Conservation (phyloP, 108 stramenopile species). For the Skeletonema tropicum region DNA sequence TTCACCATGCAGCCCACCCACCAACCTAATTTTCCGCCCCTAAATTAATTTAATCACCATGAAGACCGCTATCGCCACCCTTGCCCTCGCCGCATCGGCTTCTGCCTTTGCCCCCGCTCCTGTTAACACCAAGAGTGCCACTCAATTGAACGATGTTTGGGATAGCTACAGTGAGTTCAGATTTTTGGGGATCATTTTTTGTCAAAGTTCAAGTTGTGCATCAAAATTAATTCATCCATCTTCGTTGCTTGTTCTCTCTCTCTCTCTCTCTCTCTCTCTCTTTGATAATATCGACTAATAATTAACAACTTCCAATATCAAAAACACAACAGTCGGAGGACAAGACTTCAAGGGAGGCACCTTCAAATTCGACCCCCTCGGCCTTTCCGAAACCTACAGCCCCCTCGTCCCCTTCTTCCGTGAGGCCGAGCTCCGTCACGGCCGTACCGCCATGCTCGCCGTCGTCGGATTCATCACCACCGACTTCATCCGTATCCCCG, state of each 20-base stretch:
- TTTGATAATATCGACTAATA: not conserved
- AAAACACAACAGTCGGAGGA: conserved; percentile 38
- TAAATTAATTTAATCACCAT: conserved; percentile 28
- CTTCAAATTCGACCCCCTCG: conserved; percentile 73
- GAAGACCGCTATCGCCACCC: conserved; percentile 65
- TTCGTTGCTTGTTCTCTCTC: not conserved
- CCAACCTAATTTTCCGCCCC: conserved; percentile 6
- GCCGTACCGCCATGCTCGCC: conserved; percentile 91
- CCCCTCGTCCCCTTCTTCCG: conserved; percentile 79
- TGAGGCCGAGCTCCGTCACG: conserved; percentile 87
- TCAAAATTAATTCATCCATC: not conserved
- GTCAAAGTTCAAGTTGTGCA: not conserved
- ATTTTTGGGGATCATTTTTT: conserved; percentile 1
- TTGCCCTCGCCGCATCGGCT: conserved; percentile 63
- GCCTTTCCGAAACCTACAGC: conserved; percentile 64
- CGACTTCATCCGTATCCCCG: conserved; percentile 89
- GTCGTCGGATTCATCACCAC: conserved; percentile 80
- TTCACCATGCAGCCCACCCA: not conserved
- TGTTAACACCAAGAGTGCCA: conserved; percentile 25
- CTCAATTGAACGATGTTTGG: conserved; percentile 53
- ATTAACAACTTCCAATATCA: not conserved
- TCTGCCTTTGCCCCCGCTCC: conserved; percentile 67
- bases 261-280: conserved; percentile 2
- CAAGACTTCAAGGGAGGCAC: conserved; percentile 58
- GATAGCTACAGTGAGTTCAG: conserved; percentile 44